Base-by-base conservation (phyloP, 148 eudicot genomes). In the Camellia lanceoleosa region DNA sequence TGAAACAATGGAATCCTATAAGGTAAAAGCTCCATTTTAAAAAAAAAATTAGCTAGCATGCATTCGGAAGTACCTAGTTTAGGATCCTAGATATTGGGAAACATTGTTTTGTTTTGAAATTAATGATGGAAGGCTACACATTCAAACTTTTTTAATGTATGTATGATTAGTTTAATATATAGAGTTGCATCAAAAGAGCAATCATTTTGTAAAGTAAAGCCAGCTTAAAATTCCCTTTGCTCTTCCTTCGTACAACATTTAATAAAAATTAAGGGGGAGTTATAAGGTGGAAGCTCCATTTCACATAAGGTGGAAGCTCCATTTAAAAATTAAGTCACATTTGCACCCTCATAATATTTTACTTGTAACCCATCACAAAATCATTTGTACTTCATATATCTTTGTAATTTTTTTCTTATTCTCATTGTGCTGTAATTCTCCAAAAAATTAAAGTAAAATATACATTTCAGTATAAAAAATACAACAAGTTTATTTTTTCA, bases 141-240 rank as follows among this genome's bases (percentile, higher is more conserved):
- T 8, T 66, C 18, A 9, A 66, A 30, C 70, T 38, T 66, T 41
- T 66, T 13, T 38, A 66, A 41, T 38, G 70, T 49, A 47, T 42
- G 7, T 43, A 15, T 15, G 5, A 51, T 15, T 73, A 55, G 30
- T 73, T 73, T 73, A 73, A 30, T 73, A 54, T 5, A 54, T 5
- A 30, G 14, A 73, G 30, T 63, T 41, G 63, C 41, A 73, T 73
- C 63, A 23, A 38, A 30, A 54, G 13, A 55, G 38, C 63, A 73
- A 73, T 73, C 63, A 73, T 73, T 55, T 55, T 42, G 44, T 14
- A 73, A 73, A 54, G 63, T 67, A 68, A 67, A 41, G 47, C 18
- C 1, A 18, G 47, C 71, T 13, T 13, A 41, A 67, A 38, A 67
- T 15, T 67, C 72, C 72, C 43, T 68, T 68, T 68, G 72, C 43